A percentile compares a stretch with the other conserved stretches of the same genome.
These are phyloP conservation scores for Lactifluus echinatus DNA, from an alignment of 768 basidiomycete genomes.

Conservation along the genomic window DNA sequence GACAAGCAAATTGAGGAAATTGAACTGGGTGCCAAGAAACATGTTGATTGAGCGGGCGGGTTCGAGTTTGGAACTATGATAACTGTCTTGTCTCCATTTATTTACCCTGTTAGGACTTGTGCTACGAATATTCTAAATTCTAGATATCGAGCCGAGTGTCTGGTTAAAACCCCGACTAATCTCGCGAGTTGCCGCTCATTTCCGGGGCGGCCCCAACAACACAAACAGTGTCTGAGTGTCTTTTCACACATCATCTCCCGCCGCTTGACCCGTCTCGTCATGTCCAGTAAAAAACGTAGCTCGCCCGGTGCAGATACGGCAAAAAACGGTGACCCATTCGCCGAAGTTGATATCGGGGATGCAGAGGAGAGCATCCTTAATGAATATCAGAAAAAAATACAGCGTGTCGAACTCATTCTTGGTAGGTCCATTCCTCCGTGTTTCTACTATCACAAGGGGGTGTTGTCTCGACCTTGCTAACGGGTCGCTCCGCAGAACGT, in stretches of 20 bases:
- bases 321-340: conserved; percentile 49
- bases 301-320: conserved; percentile 73
- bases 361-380: conserved; percentile 65
- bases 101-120: background rate
- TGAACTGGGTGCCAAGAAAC: conserved; percentile 77
- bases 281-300: conserved; percentile 54
- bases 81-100: background rate
- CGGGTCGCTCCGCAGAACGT: conserved; percentile 43
- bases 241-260: conserved; percentile 15
- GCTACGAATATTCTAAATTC: conserved; percentile 1
- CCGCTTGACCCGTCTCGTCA: conserved; percentile 22
- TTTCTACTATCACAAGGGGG: background rate
- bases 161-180: conserved; percentile 13
- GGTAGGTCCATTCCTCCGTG: conserved; percentile 39
- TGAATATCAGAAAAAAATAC: conserved; percentile 56
- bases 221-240: background rate
- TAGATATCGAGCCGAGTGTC: background rate
- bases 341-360: conserved; percentile 58
- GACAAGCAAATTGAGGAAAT: conserved; percentile 52
- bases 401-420: conserved; percentile 60
- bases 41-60: conserved; percentile 64
- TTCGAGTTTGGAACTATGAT: background rate
- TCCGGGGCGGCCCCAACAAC: background rate
- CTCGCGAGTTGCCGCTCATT: conserved; percentile 14
- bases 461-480: conserved; percentile 5